Percentiles rank a stretch among this genome's conserved stretches.
phyloP scores from a whole-genome alignment of 306 rosid species.

The Fragaria iinumae region DNA sequence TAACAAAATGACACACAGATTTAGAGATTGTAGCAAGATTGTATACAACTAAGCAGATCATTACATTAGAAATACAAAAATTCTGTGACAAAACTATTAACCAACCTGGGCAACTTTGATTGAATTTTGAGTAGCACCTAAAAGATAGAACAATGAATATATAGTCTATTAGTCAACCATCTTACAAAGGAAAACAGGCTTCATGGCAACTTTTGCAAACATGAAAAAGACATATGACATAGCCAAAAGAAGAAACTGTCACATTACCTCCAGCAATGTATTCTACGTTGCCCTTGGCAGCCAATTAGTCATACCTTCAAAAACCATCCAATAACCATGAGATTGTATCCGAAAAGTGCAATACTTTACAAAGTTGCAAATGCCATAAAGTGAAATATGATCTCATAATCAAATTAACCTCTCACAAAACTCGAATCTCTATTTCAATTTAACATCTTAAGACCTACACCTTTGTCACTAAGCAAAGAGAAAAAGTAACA shows the following conservation, averaged over 20 bases:
- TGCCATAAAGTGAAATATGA: not conserved
- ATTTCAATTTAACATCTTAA: not conserved
- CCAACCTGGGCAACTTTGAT: constrained; percentile 90
- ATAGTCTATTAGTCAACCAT: not conserved
- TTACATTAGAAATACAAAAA: not conserved
- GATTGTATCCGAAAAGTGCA: not conserved
- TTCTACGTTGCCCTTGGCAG: constrained; percentile 61
- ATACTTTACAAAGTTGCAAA: not conserved
- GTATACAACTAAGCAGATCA: not conserved
- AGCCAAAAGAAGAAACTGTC: not conserved
- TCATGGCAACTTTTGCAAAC: not conserved
- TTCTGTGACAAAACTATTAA: not conserved
- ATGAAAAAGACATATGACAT: not conserved
- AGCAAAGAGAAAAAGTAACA: not conserved
- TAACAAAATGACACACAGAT: constrained; percentile 8
- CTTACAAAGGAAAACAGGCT: not conserved
- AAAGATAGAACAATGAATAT: constrained; percentile 9
- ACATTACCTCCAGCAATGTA: constrained; percentile 92
- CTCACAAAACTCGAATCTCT: not conserved
- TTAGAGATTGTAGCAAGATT: not conserved
- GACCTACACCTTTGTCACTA: not conserved
- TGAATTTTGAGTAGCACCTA: constrained; percentile 94
- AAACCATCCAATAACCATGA: constrained; percentile 12
- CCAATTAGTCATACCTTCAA: constrained; percentile 72
- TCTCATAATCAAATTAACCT: not conserved